phyloP scores from a whole-genome alignment of 495 filamentous ascomycete species.

The Lasiosphaeria hispida region DNA sequence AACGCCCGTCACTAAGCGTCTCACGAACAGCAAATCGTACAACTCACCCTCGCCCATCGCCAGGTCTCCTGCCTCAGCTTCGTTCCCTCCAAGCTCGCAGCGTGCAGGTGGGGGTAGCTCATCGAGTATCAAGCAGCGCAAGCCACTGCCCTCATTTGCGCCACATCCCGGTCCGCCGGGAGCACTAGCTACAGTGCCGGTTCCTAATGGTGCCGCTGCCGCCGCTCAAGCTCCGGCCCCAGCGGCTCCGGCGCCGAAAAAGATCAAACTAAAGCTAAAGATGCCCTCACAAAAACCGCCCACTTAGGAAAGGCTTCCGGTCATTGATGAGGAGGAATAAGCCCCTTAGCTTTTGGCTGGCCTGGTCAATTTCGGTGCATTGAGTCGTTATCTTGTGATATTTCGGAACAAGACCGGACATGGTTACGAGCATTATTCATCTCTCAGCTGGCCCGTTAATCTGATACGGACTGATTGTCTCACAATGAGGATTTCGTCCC shows the following conservation, averaged over 20 bases:
- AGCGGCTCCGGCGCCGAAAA: constrained; percentile 21
- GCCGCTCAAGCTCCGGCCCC: constrained; percentile 13
- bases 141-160: constrained; percentile 38
- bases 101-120: not conserved
- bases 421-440: no score
- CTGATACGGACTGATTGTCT: no score
- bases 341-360: no score
- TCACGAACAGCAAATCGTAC: not conserved
- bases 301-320: not conserved
- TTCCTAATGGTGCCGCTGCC: not conserved
- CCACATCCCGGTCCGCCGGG: constrained; percentile 22
- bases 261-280: constrained; percentile 42
- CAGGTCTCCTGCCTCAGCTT: not conserved
- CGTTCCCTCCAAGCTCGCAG: not conserved
- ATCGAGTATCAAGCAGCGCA: constrained; percentile 28
- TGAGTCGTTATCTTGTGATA: no score
- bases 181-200: not conserved
- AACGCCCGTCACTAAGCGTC: constrained; percentile 16
- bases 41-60: not conserved
- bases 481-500: no score
- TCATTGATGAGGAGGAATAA: not conserved
- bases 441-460: no score
- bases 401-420: no score
- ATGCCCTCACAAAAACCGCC: constrained; percentile 9
- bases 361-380: no score